Percentiles rank a stretch among this genome's conserved stretches.
phyloP scores from a whole-genome alignment of 208 protist genomes.

The Acanthamoeba healyi region DNA sequence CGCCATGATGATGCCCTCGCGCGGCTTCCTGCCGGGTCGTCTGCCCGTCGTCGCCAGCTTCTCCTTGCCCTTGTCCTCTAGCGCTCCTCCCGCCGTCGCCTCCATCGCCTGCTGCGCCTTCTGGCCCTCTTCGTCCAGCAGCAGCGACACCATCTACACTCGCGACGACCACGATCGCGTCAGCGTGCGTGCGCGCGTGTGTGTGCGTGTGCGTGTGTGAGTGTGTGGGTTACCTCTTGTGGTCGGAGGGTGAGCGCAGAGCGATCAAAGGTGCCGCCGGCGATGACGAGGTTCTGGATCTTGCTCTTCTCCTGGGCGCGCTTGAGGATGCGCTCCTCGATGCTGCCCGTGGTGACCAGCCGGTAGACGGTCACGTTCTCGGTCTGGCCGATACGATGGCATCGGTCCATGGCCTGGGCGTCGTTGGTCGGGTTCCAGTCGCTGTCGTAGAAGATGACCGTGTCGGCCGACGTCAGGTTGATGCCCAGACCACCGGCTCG shows the following conservation, averaged over 20 bases:
- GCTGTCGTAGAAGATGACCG: conserved; percentile 90
- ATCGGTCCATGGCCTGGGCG: conserved; percentile 87
- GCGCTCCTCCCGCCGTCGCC: not conserved
- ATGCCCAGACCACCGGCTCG: conserved; percentile 89
- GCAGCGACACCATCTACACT: conserved; percentile 72
- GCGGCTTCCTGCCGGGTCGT: conserved; percentile 1
- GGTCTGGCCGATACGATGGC: conserved; percentile 90
- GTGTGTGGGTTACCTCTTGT: conserved; percentile 44
- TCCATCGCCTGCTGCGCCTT: conserved; percentile 19
- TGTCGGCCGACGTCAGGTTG: conserved; percentile 90
- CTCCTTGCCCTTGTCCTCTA: not conserved
- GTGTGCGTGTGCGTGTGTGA: too few relatives aligned
- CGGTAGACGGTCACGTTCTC: conserved; percentile 88
- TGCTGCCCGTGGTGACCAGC: conserved; percentile 81
- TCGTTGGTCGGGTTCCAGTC: conserved; percentile 92
- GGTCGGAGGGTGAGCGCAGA: conserved; percentile 11
- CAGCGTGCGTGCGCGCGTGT: too few relatives aligned
- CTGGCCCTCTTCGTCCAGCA: conserved; percentile 78
- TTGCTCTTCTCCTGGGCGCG: conserved; percentile 86
- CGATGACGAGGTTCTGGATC: conserved; percentile 82
- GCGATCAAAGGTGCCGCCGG: conserved; percentile 80
- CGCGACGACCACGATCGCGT: not conserved
- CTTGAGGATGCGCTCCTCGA: conserved; percentile 89
- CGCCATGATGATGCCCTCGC: conserved; percentile 12
- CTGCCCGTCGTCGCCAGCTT: not conserved